Base-by-base conservation (phyloP, 306 rosid species). In the Cajanus cajan region DNA sequence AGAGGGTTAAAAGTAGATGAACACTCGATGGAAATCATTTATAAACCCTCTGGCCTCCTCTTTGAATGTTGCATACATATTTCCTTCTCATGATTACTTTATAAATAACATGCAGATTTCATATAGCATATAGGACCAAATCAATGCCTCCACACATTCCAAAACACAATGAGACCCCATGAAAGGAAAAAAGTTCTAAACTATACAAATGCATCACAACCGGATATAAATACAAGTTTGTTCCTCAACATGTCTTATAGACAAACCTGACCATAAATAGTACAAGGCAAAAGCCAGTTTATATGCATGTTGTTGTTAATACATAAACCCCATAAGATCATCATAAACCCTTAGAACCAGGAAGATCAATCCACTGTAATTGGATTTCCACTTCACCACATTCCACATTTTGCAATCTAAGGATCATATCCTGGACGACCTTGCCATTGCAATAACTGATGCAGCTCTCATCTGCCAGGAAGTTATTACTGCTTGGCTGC, bases 301-400 rank as follows among this genome's bases (percentile, higher is more conserved):
- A 81, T 1, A 71, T 39, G 54, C 48, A 75, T 73, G 33, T 45
- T 63, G 83, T 8, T 37, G 55, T 16, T 65, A 6, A 64, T 18
- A 33, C 50, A 65, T 40, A 78, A 34, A 34, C 57, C 71, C 24
- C 7, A 71, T 25, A 55, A 66, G 13, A 41, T 79, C 78, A 41
- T 79, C 78, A 86, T 68, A 90, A 71, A 76, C 94, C 94, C 83
- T 80, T 87, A 11, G 89, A 54, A 78, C 93, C 89, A 19, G 98
- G 99, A 90, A 95, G 93, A 43, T 95, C 90, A 51, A 93, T 93
- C 99, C 99, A 95, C 11, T 89, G 88, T 87, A 95, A 64, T 41
- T 89, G 94, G 36, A 95, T 85, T 80, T 95, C 98, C 0, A 95
- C 87, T 86, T 93, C 99, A 1, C 99, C 99, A 0, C 96, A 85